Evolutionary conservation across 805 yeast species (phyloP).

Genomic region (Clavispora phyllophila): DNA sequence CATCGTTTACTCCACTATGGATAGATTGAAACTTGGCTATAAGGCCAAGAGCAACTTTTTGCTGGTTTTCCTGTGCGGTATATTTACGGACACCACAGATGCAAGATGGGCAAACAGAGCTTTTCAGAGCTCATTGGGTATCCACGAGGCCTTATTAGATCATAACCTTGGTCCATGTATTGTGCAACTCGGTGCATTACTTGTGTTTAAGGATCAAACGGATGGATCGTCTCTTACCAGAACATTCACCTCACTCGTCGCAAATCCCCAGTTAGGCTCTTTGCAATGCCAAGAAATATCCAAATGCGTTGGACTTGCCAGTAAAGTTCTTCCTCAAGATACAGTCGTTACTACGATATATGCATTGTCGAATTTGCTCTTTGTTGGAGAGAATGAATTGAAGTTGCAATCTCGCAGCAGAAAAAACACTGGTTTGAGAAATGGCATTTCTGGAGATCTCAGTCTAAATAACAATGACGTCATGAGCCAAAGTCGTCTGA

Average conservation of each 20-base stretch:
- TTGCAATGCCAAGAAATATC: conserved; percentile 50
- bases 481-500: conserved; percentile 9
- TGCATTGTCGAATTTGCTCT: conserved; percentile 69
- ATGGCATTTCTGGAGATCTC: conserved; percentile 7
- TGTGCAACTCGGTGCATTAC: conserved; percentile 51
- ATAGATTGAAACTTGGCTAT: conserved; percentile 47
- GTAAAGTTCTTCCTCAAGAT: conserved; percentile 70
- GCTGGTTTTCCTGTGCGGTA: conserved; percentile 58
- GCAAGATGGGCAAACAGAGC: conserved; percentile 39
- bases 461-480: conserved; percentile 1
- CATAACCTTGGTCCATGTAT: conserved; percentile 46
- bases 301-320: conserved; percentile 56
- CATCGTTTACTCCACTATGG: conserved; percentile 47
- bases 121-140: conserved; percentile 48
- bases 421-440: conserved; percentile 19
- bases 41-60: conserved; percentile 50
- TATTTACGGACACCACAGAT: conserved; percentile 41
- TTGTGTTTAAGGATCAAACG: conserved; percentile 39
- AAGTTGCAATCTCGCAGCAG: conserved; percentile 26
- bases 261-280: conserved; percentile 46
- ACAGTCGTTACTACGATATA: conserved; percentile 80
- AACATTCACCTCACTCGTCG: conserved; percentile 48
- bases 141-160: conserved; percentile 50
- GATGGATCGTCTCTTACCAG: conserved; percentile 37
- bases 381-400: conserved; percentile 43